These are phyloP conservation scores for Sideroxylon spinosum DNA, from an alignment of 179 eudicot species.

Conservation along the genomic window DNA sequence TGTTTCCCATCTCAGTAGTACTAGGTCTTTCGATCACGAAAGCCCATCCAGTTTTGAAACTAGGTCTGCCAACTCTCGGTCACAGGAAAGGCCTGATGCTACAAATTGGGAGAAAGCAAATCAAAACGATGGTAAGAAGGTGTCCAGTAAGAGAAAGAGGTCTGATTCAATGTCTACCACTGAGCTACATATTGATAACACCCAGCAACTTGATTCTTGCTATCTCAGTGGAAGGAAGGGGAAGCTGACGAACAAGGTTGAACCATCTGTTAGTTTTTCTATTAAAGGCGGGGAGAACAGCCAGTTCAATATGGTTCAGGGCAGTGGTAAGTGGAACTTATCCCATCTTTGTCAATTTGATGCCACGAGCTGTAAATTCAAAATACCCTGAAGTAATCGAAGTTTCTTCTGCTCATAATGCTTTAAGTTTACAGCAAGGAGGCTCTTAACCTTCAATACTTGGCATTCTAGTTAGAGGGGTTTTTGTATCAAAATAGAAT, in stretches of 20 bases:
- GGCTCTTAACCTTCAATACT: slow-evolving; percentile 14
- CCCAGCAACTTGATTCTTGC: slow-evolving; percentile 41
- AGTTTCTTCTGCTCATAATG: slow-evolving; percentile 21
- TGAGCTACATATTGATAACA: slow-evolving; percentile 33
- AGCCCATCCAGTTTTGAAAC: slow-evolving; percentile 78
- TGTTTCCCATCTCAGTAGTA: slow-evolving; percentile 45
- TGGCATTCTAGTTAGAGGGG: slow-evolving; percentile 20
- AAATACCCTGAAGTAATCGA: slow-evolving; percentile 21
- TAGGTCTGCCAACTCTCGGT: slow-evolving; percentile 52
- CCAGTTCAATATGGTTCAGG: slow-evolving; percentile 14
- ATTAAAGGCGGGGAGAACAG: slow-evolving; percentile 24
- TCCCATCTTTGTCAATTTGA: slow-evolving; percentile 1
- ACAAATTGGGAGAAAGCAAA: slow-evolving; percentile 50
- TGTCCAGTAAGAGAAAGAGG: slow-evolving; percentile 56
- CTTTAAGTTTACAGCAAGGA: slow-evolving; percentile 21
- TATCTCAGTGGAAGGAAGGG: slow-evolving; percentile 39
- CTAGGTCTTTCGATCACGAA: slow-evolving; percentile 56
- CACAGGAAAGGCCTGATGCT: slow-evolving; percentile 65
- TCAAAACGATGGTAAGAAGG: slow-evolving; percentile 49
- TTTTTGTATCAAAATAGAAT: slow-evolving; percentile 24
- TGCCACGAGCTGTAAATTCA: slow-evolving; percentile 13
- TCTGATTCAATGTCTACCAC: slow-evolving; percentile 35
- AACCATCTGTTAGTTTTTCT: slow-evolving; percentile 40
- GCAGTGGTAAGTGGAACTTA: slow-evolving; percentile 23
- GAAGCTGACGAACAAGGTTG: slow-evolving; percentile 37